Base-by-base conservation (phyloP, 129 eudicot species). In the Erigeron canadensis region DNA sequence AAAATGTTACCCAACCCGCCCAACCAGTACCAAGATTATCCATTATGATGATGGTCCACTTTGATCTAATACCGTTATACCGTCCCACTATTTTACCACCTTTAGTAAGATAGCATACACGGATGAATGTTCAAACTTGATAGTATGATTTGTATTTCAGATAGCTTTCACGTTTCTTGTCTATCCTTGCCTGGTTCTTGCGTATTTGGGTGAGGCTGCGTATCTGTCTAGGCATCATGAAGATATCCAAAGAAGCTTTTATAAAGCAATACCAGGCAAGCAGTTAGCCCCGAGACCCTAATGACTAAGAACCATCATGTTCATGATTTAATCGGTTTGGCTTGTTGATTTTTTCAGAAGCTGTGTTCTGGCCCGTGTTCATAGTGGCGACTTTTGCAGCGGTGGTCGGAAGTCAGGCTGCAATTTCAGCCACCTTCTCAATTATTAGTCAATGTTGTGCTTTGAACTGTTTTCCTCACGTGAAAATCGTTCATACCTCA, bases 191-290 rank as follows among this genome's bases (percentile, higher is more conserved):
- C 73, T 89, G 83, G 80, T 89, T 71, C 89, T 89, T 60, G 89
- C 88, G 6, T 89, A 89, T 64, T 77, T 89, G 96, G 92, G 92
- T 10, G 87, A 89, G 77, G 89, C 96, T 77, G 92, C 92, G 11
- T 89, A 77, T 82, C 82, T 89, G 23, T 89, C 92, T 0, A 73
- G 77, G 66, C 72, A 80, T 65, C 84, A 80, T 9, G 85, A 82
- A 54, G 79, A 74, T 55, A 78, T 84, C 21, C 81, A 75, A 74
- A 70, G 75, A 63, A 85, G 89, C 42, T 89, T 89, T 54, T 89
- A 89, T 43, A 77, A 84, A 45, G 82, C 96, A 2, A 85, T 86
- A 79, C 96, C 96, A 58, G 92, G 96, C 75, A 83, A 69, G 61
- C 47, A 58, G 48, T 23, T 75, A 45, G 53, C 10, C 21, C 54